These are phyloP conservation scores for Amauroascus niger DNA, from an alignment of 2,329 filamentous ascomycete genomes.

Conservation along the genomic window DNA sequence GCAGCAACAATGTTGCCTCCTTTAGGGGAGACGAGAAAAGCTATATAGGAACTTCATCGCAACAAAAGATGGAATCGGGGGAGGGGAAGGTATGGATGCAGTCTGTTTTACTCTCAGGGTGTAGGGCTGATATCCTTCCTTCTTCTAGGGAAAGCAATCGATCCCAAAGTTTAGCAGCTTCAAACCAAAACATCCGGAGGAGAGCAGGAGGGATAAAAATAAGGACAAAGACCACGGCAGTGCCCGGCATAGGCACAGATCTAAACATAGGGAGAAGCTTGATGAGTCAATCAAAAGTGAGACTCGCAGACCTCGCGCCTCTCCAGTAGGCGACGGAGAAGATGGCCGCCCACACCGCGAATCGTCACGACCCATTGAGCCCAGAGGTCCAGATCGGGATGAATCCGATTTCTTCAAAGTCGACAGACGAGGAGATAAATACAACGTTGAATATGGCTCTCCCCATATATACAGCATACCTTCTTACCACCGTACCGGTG, in stretches of 20 bases:
- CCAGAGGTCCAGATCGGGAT: neutral
- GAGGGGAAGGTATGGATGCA: constrained; percentile 27
- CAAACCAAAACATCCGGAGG: constrained; percentile 41
- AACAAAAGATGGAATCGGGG: constrained; percentile 27
- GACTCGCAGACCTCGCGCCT: neutral
- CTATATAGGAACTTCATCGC: too few relatives aligned
- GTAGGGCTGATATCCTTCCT: too few relatives aligned
- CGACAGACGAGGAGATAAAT: constrained; percentile 66
- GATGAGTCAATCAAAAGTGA: neutral
- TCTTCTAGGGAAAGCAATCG: constrained; percentile 31
- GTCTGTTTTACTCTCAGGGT: neutral
- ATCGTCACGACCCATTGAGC: neutral
- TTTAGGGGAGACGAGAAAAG: too few relatives aligned
- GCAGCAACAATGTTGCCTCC: too few relatives aligned
- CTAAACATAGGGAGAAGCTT: constrained; percentile 15
- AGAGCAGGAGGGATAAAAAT: neutral
- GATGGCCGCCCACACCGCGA: neutral
- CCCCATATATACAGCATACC: constrained; percentile 65
- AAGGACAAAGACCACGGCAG: neutral
- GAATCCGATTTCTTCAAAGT: constrained; percentile 43
- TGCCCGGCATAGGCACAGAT: constrained; percentile 6
- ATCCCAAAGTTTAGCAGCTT: constrained; percentile 70
- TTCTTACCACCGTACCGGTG: constrained; percentile 57
- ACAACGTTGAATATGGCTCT: constrained; percentile 64
- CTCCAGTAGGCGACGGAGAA: neutral